phyloP scores from a whole-genome alignment of 495 filamentous ascomycete genomes.

The Penicillium riverlandense region DNA sequence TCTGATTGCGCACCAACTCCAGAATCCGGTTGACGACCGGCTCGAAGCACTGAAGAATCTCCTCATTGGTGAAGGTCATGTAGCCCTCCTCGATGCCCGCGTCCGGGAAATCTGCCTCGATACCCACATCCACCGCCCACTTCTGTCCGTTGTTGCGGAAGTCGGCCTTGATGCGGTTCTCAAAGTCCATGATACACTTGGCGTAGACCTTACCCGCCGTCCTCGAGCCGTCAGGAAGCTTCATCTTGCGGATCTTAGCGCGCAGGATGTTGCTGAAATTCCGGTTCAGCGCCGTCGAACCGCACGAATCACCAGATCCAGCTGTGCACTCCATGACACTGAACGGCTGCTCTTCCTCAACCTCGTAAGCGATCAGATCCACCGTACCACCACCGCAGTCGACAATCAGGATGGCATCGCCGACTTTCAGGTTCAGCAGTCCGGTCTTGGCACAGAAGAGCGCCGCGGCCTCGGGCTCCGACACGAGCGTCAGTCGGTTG shows the following conservation, averaged over 20 bases:
- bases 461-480: constrained; percentile 70
- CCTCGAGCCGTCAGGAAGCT: constrained; percentile 69
- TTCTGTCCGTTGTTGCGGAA: constrained; percentile 79
- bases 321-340: constrained; percentile 72
- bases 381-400: constrained; percentile 78
- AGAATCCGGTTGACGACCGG: constrained; percentile 73
- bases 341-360: constrained; percentile 72
- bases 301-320: constrained; percentile 72
- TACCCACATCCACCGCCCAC: constrained; percentile 77
- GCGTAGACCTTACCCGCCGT: constrained; percentile 74
- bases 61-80: constrained; percentile 79
- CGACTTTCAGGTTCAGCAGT: constrained; percentile 65
- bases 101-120: constrained; percentile 73
- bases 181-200: constrained; percentile 82
- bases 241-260: constrained; percentile 79
- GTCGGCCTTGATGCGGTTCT: constrained; percentile 76
- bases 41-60: constrained; percentile 76
- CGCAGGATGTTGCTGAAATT: constrained; percentile 76
- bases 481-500: constrained; percentile 65
- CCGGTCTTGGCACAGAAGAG: constrained; percentile 77
- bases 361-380: constrained; percentile 75
- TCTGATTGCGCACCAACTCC: constrained; percentile 72
- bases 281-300: constrained; percentile 70
- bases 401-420: constrained; percentile 71
- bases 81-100: constrained; percentile 75